These are phyloP conservation scores for Cyclospora cayetanensis DNA, from an alignment of 169 alveolate genomes.

Conservation along the genomic window DNA sequence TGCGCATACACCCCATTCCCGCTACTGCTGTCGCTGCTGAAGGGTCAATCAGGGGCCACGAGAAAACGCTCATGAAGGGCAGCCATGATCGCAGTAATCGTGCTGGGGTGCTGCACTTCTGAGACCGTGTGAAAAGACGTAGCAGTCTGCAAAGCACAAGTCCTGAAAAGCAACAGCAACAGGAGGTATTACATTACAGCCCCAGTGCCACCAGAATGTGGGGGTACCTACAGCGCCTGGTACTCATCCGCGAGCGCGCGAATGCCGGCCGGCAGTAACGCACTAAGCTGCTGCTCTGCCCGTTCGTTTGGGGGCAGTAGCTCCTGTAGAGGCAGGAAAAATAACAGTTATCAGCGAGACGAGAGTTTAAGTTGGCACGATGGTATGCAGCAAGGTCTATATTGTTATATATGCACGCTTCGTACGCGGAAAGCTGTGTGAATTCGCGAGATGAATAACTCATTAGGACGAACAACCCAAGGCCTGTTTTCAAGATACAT, in stretches of 20 bases:
- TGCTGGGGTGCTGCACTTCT: no score
- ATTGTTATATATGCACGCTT: no score
- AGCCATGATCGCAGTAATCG: no score
- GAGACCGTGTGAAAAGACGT: not conserved
- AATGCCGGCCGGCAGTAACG: constrained; percentile 36
- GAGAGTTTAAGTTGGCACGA: no score
- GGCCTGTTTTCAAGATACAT: no score
- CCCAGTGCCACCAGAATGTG: not conserved
- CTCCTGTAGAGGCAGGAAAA: constrained; percentile 20
- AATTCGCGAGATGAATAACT: no score
- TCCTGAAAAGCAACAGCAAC: not conserved
- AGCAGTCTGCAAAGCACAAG: not conserved
- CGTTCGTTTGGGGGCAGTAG: constrained; percentile 20
- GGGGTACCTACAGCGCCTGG: constrained; percentile 36
- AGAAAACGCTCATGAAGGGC: no score
- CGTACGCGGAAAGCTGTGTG: no score
- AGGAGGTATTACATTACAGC: not conserved
- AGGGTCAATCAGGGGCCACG: no score
- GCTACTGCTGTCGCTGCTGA: constrained; percentile 14
- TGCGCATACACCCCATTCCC: not conserved
- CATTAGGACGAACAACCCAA: no score
- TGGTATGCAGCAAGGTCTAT: no score
- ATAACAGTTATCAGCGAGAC: not conserved
- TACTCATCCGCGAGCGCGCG: constrained; percentile 45
- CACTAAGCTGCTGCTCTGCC: constrained; percentile 42